Conservation (phyloP, 2,329 filamentous ascomycete species). For the Phaeoacremonium minimum region DNA sequence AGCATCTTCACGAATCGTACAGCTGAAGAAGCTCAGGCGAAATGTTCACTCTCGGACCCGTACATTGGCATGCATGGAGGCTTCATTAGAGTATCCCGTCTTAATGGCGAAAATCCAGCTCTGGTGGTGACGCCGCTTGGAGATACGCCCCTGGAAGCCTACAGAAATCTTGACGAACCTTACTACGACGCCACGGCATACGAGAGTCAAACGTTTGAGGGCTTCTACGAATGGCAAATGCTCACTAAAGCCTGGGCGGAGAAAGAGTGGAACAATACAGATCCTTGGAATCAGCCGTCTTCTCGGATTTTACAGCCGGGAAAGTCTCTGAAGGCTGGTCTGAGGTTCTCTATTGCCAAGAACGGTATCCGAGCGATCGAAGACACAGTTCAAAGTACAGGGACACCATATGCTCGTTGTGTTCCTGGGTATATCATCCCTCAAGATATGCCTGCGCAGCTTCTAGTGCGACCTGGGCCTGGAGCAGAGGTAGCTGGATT, state of each 20-base stretch:
- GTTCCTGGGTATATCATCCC: conserved; percentile 53
- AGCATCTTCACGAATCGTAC: conserved; percentile 53
- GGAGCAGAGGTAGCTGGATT: conserved; percentile 33
- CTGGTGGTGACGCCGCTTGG: conserved; percentile 50
- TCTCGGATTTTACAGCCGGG: conserved; percentile 39
- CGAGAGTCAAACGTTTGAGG: conserved; percentile 52
- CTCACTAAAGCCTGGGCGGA: conserved; percentile 50
- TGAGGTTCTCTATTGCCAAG: conserved; percentile 43
- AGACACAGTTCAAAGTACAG: conserved; percentile 33
- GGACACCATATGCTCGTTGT: conserved; percentile 43
- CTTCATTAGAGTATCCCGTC: conserved; percentile 47
- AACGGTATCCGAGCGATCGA: conserved; percentile 42
- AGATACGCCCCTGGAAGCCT: conserved; percentile 46
- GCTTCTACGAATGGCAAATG: conserved; percentile 57
- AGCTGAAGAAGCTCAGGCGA: conserved; percentile 40
- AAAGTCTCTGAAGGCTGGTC: conserved; percentile 39
- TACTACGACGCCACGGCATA: conserved; percentile 34
- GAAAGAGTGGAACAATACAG: conserved; percentile 44
- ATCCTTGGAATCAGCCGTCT: conserved; percentile 52
- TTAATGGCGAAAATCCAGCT: conserved; percentile 46
- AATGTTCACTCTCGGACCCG: conserved; percentile 53
- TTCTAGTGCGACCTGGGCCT: conserved; percentile 37
- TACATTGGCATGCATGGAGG: conserved; percentile 58
- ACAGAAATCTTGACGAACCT: conserved; percentile 45
- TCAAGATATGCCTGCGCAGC: conserved; percentile 35